Base-by-base conservation (phyloP, 2,329 filamentous ascomycete species). In the Sarocladiaceae sp. region DNA sequence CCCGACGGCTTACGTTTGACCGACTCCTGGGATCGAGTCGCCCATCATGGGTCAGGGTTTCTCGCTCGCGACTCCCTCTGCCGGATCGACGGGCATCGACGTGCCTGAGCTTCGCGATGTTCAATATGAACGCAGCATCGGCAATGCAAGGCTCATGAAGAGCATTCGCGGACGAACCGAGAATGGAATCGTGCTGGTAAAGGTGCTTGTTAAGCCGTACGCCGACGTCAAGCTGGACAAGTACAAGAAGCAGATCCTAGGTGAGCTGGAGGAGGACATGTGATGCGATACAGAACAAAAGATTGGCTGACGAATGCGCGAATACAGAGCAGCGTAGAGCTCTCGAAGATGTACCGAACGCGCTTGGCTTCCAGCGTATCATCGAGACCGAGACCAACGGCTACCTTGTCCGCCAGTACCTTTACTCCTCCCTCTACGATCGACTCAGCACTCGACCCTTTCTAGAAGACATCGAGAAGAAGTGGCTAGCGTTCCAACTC, bases 401-500 rank as follows among this genome's bases (percentile, higher is more conserved):
- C 39, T 95, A 95, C 60, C 78, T 98, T 16, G 88, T 96, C 46
- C 85, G 93, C 43, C 94, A 97, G 65, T 97, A 87, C 61, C 82
- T 97, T 48, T 93, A 97, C 66, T 96, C 86, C 70, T 97, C 93
- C 19, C 76, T 98, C 4, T 98, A 98, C 67, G 93, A 98, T 67
- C 86, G 93, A 44, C 81, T 98, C 64, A 95, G 93, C 65, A 98
- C 93, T 7, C 82, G 94, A 6, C 94, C 93, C 0, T 98, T 98
- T 55, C 72, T 97, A 9, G 94, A 98, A 64, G 88, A 95, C 52
- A 93, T 98, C 52, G 93, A 98, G 65, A 97, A 96, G 74, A 96
- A 95, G 69, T 98, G 93, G 93, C 77, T 98, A 42, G 87, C 91
- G 0, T 98, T 95, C 56, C 93, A 98, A 67, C 76, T 98, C 3